Conservation (phyloP, 768 basidiomycete genomes). For the Lentinula lateritia region DNA sequence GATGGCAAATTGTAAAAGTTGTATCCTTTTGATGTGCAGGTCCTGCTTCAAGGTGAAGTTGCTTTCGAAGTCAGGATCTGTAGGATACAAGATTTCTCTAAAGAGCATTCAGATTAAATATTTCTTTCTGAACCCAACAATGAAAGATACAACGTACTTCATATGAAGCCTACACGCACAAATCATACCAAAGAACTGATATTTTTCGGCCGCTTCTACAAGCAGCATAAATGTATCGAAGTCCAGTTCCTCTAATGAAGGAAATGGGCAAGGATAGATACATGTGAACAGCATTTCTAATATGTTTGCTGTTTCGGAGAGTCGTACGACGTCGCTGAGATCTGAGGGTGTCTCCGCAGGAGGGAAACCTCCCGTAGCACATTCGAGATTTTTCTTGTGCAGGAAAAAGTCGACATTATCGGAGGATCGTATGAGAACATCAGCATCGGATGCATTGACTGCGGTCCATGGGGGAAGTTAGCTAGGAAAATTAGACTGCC, state of each 20-base stretch:
- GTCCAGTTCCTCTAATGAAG: background rate
- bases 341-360: background rate
- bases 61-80: background rate
- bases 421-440: conserved; percentile 5
- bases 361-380: conserved; percentile 1
- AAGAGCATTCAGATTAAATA: background rate
- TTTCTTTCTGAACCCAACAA: background rate
- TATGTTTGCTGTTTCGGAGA: conserved; percentile 3
- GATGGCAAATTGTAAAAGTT: background rate
- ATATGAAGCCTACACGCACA: conserved; percentile 5
- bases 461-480: background rate
- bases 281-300: conserved; percentile 6
- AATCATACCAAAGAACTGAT: conserved; percentile 7
- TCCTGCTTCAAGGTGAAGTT: background rate
- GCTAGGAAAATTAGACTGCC: background rate
- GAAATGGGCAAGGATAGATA: conserved; percentile 6
- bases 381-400: conserved; percentile 5
- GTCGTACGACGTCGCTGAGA: background rate
- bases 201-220: conserved; percentile 8
- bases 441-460: conserved; percentile 1
- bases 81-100: background rate
- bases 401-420: conserved; percentile 5
- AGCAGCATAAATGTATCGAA: background rate
- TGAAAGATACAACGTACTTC: background rate
- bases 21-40: background rate